Evolutionary conservation across 2,329 filamentous ascomycete genomes (phyloP).

Genomic region (Neopestalotiopsis sp.): DNA sequence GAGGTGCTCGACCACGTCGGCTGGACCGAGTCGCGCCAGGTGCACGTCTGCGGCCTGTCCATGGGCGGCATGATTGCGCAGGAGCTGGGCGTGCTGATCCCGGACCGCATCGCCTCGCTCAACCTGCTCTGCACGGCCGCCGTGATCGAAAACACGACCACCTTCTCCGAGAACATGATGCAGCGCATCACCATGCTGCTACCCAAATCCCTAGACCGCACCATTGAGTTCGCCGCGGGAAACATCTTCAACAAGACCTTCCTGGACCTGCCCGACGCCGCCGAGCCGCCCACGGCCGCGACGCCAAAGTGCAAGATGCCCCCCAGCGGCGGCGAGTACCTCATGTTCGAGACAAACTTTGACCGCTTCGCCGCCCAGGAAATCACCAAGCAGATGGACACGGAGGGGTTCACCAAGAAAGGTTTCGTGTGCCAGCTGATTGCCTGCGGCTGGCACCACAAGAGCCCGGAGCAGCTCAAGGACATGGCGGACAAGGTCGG

Average conservation of each 20-base stretch:
- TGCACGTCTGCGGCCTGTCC: conserved; percentile 77
- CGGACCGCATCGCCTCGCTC: conserved; percentile 59
- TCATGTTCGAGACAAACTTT: conserved; percentile 73
- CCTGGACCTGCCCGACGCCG: conserved; percentile 65
- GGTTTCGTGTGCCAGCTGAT: conserved; percentile 80
- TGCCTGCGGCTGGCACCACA: conserved; percentile 81
- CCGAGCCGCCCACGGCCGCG: conserved; percentile 50
- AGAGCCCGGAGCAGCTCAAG: conserved; percentile 69
- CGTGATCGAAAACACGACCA: conserved; percentile 62
- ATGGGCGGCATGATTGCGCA: conserved; percentile 95
- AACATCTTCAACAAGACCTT: conserved; percentile 71
- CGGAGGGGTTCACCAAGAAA: conserved; percentile 62
- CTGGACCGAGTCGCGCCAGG: conserved; percentile 61
- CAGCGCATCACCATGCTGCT: conserved; percentile 62
- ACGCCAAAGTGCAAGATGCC: conserved; percentile 43
- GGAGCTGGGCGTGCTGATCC: conserved; percentile 68
- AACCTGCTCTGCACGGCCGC: conserved; percentile 67
- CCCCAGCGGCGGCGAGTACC: conserved; percentile 40
- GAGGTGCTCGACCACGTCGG: conserved; percentile 70
- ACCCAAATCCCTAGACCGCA: conserved; percentile 72
- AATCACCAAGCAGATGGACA: conserved; percentile 70
- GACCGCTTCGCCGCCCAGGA: conserved; percentile 85
- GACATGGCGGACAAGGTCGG: conserved; percentile 72
- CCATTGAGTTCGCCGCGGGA: conserved; percentile 66
- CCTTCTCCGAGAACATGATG: conserved; percentile 68